Evolutionary conservation across 2,329 filamentous ascomycete genomes (phyloP), one percentile per base, ranked within the genome.

Genomic region (Colletotrichum gigasporum): DNA sequence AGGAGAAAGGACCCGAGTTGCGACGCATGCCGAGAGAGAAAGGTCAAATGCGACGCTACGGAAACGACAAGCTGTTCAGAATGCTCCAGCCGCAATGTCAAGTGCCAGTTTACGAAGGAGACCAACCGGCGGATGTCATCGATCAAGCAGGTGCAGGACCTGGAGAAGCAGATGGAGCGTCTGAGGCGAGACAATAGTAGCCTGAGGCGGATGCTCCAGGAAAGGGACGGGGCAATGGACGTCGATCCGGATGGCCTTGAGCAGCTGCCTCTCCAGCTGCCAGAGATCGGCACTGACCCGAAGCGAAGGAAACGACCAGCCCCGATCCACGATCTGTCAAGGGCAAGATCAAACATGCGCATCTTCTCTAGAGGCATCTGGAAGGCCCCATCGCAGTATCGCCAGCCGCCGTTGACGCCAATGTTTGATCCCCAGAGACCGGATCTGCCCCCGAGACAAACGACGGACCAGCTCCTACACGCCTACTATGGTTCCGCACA

Each of bases 91-190:
- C 90, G 96, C 69, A 96, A 95, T 74, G 95, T 98, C 69, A 97
- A 96, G 77, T 99, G 96, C 75, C 95, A 98, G 74, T 99, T 99
- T 75, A 99, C 96, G 51, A 99, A 99, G 80, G 96, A 99, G 79
- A 99, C 96, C 11, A 99, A 99, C 76, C 87, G 96, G 63, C 89
- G 96, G 67, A 99, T 99, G 96, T 98, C 96, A 16, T 98, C 95
- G 2, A 98, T 98, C 80, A 99, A 98, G 87, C 96, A 97, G 82
- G 92, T 98, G 11, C 96, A 98, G 78, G 96, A 99, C 75, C 84
- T 99, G 24, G 95, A 98, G 79, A 96, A 93, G 77, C 94, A 97
- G 78, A 87, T 97, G 72, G 87, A 91, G 47, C 86, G 90, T 54
- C 85, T 96, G 39, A 92, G 90, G 74, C 89, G 93, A 62, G 92